These are phyloP conservation scores for Amaranthus tricolor DNA, from an alignment of 179 eudicot genomes.

Conservation along the genomic window DNA sequence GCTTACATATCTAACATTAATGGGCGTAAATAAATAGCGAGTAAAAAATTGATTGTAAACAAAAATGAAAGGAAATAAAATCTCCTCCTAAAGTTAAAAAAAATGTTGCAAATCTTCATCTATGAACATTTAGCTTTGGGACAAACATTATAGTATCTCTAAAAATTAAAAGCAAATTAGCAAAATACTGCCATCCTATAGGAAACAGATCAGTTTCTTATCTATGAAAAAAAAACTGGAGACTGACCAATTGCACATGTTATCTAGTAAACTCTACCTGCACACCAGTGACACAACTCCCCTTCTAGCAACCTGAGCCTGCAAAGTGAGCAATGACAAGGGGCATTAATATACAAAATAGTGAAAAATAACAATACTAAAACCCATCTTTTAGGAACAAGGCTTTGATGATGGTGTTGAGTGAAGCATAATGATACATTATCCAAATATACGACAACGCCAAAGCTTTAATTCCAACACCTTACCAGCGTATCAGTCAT, in stretches of 20 bases:
- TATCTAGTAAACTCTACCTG: conserved; percentile 33
- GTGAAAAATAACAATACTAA: too few relatives aligned
- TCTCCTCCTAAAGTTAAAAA: too few relatives aligned
- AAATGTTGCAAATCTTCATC: conserved; percentile 14
- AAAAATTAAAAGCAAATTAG: conserved; percentile 7
- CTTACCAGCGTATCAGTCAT: too few relatives aligned
- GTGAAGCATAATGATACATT: not conserved
- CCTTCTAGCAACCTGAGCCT: conserved; percentile 71
- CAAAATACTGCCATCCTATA: conserved; percentile 8
- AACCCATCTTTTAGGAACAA: too few relatives aligned
- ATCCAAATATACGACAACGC: too few relatives aligned
- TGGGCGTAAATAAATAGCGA: too few relatives aligned
- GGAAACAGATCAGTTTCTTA: conserved; percentile 20
- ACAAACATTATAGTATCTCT: not conserved
- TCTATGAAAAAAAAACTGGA: conserved; percentile 12
- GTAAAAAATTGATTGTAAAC: too few relatives aligned
- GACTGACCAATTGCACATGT: conserved; percentile 9
- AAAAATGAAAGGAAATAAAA: too few relatives aligned
- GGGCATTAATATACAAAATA: not conserved
- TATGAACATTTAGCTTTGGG: conserved; percentile 6
- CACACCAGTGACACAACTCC: conserved; percentile 70
- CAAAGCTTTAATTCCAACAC: too few relatives aligned
- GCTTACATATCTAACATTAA: too few relatives aligned
- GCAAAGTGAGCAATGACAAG: conserved; percentile 3
- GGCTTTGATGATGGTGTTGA: too few relatives aligned